Percentiles rank a stretch among this genome's conserved stretches.
These are phyloP conservation scores for Geum urbanum DNA, from an alignment of 306 rosid species.

Conservation along the genomic window DNA sequence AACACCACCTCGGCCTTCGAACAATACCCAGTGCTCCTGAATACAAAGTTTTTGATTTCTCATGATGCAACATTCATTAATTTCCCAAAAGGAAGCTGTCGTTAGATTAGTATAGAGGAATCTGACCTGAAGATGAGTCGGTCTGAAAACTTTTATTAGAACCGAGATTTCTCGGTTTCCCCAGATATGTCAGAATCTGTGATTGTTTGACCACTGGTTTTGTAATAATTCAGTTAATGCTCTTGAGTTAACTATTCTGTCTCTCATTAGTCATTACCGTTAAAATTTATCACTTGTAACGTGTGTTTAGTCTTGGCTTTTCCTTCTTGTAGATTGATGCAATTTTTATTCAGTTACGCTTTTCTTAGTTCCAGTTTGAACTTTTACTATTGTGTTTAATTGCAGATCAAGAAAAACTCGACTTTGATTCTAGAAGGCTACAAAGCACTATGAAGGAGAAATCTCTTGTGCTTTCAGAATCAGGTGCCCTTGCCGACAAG, in stretches of 20 bases:
- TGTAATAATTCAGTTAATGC: not conserved
- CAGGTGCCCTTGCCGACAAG: constrained; percentile 69
- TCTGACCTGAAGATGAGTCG: not conserved
- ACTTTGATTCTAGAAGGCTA: constrained; percentile 68
- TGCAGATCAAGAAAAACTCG: constrained; percentile 69
- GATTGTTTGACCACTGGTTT: not conserved
- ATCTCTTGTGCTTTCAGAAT: constrained; percentile 65
- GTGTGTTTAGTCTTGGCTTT: not conserved
- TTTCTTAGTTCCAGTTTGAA: constrained; percentile 9
- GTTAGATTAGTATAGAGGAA: not conserved
- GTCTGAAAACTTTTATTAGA: not conserved
- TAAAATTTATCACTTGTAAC: not conserved
- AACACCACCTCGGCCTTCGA: too few relatives aligned
- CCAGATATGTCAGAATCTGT: not conserved
- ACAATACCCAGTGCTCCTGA: too few relatives aligned
- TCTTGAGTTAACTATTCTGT: not conserved
- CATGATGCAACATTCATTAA: not conserved
- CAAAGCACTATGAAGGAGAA: constrained; percentile 81
- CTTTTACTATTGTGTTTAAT: constrained; percentile 11
- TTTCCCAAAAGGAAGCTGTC: constrained; percentile 3
- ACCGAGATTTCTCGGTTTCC: not conserved
- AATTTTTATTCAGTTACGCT: not conserved
- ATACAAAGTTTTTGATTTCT: not conserved
- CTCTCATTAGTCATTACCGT: not conserved
- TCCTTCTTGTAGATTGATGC: not conserved